Base-by-base conservation (phyloP, 371 early-diverging fungal species). In the Syncephalastrum sp. region DNA sequence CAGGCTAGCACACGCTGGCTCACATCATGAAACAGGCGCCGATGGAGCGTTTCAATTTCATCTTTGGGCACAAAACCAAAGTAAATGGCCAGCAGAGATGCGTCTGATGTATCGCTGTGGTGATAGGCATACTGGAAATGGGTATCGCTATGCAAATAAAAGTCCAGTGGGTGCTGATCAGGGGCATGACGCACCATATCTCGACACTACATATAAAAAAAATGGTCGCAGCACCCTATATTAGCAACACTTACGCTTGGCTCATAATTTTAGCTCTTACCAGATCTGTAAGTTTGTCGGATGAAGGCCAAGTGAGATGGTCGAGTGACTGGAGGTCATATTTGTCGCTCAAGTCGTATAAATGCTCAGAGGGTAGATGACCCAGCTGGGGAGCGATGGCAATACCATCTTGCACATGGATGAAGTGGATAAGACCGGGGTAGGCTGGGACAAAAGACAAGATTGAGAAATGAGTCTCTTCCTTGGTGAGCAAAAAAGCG, bases 391-490 rank as follows among this genome's bases (percentile, higher is more conserved):
- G 78, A 4, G 70, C 47, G 1, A 67, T 47, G 64, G 74, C 62
- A 5, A 67, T 55, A 2, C 73, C 73, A 27, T 67, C 47, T n/a
- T 70, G 38, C 12, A 72, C 45, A 55, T 74, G 67, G 4, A 76
- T 50, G 60, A 76, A 79, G 49, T 79, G 80, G n/a, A 76, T 55
- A 3, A 79, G 50, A 0, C 80, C 80, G 17, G 80, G 80, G 58
- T 72, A 79, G 4, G 52, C 57, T 10, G 65, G 53, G 3, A 68
- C 63, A 54, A 74, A 74, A 0, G 80, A 79, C 4, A 76, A 56
- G 49, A 72, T 70, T 8, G 80, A 70, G 19, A 79, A 79, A 56
- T 79, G 80, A 0, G 77, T 71, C 16, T 65, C 47, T 56, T 71
- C 80, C 25, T 76, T 79, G 23, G 71, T 76, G 33, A 76, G 33